Evolutionary conservation across 2,329 filamentous ascomycete genomes (phyloP).

Genomic region (Phoma sp.): DNA sequence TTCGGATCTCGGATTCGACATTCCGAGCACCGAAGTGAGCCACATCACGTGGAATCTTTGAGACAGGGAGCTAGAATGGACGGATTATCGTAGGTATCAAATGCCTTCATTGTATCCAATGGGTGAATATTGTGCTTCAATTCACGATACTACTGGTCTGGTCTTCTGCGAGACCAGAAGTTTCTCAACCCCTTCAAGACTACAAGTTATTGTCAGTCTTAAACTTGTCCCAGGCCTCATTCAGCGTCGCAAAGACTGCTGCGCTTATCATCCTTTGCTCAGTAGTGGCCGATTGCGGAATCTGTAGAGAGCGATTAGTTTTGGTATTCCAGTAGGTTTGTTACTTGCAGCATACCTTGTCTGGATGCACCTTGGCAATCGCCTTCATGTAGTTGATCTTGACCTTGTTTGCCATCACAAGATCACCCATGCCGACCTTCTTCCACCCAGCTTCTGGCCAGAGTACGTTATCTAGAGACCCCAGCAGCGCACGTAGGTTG

Average conservation of each 20-base stretch:
- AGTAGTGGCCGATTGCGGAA: conserved; percentile 68
- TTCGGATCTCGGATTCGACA: too few species aligned
- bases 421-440: conserved; percentile 91
- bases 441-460: conserved; percentile 97
- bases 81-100: background rate
- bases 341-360: conserved; percentile 73
- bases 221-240: conserved; percentile 75
- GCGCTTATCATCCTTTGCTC: conserved; percentile 73
- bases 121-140: background rate
- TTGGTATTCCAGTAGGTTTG: background rate
- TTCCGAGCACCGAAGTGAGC: too few species aligned
- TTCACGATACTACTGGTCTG: background rate
- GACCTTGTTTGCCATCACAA: conserved; percentile 92
- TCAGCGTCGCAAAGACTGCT: conserved; percentile 69
- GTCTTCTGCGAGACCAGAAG: background rate
- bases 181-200: background rate
- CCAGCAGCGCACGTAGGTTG: conserved; percentile 86
- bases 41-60: conserved; percentile 16
- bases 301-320: conserved; percentile 45
- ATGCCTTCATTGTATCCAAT: background rate
- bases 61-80: background rate
- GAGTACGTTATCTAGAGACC: conserved; percentile 85
- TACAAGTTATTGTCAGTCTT: conserved; percentile 63
- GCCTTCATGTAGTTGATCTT: conserved; percentile 99
- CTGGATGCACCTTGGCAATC: conserved; percentile 96